phyloP scores from a whole-genome alignment of 2,329 filamentous ascomycete species.

The Exophiala alcalophila region DNA sequence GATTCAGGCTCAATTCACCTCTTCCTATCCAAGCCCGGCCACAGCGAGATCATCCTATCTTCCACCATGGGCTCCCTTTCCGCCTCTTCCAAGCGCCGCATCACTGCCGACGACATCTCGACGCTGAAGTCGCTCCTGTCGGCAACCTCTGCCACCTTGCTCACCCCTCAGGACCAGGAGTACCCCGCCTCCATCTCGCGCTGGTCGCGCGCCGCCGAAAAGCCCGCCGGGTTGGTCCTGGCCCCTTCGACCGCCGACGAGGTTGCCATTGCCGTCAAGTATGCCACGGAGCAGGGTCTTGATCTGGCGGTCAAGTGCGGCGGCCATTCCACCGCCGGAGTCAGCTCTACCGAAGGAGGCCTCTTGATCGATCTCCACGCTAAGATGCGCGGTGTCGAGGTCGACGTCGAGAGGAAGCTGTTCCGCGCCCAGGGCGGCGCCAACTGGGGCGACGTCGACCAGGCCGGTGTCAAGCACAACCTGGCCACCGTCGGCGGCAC shows the following conservation, averaged over 20 bases:
- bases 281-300: constrained; percentile 44
- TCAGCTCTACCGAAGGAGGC: constrained; percentile 51
- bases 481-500: constrained; percentile 62
- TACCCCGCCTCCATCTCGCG: constrained; percentile 38
- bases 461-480: constrained; percentile 48
- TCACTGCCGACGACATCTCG: constrained; percentile 23
- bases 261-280: constrained; percentile 44
- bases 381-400: constrained; percentile 50
- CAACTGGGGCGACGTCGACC: constrained; percentile 55
- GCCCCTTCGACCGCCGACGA: constrained; percentile 43
- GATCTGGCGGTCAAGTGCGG: constrained; percentile 56
- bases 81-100: constrained; percentile 15
- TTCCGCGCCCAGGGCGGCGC: constrained; percentile 53
- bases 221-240: constrained; percentile 46
- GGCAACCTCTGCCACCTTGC: constrained; percentile 30
- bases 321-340: constrained; percentile 55
- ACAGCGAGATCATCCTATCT: no score
- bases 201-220: constrained; percentile 41
- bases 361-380: constrained; percentile 54
- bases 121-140: constrained; percentile 18
- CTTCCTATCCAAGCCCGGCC: no score
- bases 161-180: constrained; percentile 36
- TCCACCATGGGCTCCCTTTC: constrained; percentile 23
- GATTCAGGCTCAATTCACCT: no score
- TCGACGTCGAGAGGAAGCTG: constrained; percentile 47